A percentile compares a stretch with the other conserved stretches of the same genome.
phyloP scores from a whole-genome alignment of 345 rosid species.

The Iberis pinnata region DNA sequence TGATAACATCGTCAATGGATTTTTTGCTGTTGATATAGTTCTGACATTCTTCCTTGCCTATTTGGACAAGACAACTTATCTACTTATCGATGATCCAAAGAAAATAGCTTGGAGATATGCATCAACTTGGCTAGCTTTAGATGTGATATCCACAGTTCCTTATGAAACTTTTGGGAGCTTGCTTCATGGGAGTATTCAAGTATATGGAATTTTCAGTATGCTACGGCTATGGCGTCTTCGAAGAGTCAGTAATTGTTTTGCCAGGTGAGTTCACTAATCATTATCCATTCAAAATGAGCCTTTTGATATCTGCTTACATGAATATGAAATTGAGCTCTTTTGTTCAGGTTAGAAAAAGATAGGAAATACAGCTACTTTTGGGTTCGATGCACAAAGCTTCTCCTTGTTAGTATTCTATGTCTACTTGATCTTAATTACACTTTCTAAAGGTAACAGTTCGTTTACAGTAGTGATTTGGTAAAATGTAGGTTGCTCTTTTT shows the following conservation, averaged over 20 bases:
- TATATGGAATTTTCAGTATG: slow-evolving; percentile 66
- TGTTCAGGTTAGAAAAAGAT: slow-evolving; percentile 77
- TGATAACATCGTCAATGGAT: slow-evolving; percentile 59
- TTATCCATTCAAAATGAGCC: too few species aligned
- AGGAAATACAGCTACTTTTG: slow-evolving; percentile 58
- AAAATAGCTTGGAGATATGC: slow-evolving; percentile 57
- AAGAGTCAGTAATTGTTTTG: slow-evolving; percentile 54
- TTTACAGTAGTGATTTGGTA: neutral
- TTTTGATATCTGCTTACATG: too few species aligned
- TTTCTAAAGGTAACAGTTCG: neutral
- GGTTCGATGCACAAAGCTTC: slow-evolving; percentile 64
- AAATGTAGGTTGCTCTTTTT: slow-evolving; percentile 66
- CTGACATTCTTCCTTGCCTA: slow-evolving; percentile 78
- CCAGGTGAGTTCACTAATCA: slow-evolving; percentile 42
- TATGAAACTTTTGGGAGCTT: slow-evolving; percentile 42
- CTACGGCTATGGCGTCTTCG: slow-evolving; percentile 92
- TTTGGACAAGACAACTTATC: slow-evolving; percentile 58
- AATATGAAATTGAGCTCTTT: neutral
- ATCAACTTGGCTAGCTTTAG: slow-evolving; percentile 51
- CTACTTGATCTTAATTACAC: neutral
- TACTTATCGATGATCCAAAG: slow-evolving; percentile 50
- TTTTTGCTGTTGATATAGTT: slow-evolving; percentile 61
- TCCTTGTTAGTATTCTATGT: slow-evolving; percentile 48
- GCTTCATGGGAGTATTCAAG: slow-evolving; percentile 39
- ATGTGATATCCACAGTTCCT: slow-evolving; percentile 70